Evolutionary conservation across 2,329 filamentous ascomycete species (phyloP).

Genomic region (Emergomyces orientalis): DNA sequence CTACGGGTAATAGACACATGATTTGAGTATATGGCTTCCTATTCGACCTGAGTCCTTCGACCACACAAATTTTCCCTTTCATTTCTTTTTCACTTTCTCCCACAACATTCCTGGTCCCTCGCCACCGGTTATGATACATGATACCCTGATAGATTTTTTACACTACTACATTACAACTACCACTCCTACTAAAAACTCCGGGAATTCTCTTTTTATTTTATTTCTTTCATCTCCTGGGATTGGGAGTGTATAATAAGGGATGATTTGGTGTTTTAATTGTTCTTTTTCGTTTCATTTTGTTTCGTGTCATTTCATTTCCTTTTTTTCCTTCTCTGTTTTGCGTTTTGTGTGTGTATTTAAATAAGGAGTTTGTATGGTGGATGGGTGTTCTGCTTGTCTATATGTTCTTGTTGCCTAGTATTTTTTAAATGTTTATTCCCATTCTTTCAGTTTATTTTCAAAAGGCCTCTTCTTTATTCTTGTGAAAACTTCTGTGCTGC

Average conservation of each 20-base stretch:
- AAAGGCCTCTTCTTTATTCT: background rate
- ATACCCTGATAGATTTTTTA: conserved; percentile 2
- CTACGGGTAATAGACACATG: background rate
- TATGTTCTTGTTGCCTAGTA: background rate
- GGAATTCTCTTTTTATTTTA: background rate
- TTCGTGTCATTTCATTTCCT: too few relatives aligned
- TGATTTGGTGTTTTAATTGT: background rate
- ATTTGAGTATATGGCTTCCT: background rate
- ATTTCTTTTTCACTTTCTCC: background rate
- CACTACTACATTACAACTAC: background rate
- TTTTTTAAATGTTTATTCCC: background rate
- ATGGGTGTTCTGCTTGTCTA: background rate
- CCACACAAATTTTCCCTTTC: background rate
- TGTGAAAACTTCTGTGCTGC: background rate
- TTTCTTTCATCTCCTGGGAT: background rate
- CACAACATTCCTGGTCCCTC: background rate
- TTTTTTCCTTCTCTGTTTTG: background rate
- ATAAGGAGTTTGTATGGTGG: background rate
- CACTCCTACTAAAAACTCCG: background rate
- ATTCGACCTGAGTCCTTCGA: background rate
- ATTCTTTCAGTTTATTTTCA: background rate
- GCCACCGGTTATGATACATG: conserved; percentile 1
- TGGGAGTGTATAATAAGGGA: background rate
- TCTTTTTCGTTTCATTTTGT: background rate
- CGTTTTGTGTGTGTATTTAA: background rate